Evolutionary conservation across 2,329 filamentous ascomycete species (phyloP), one percentile per base, ranked within the genome.

Genomic region (Arthrobotrys musiformis): DNA sequence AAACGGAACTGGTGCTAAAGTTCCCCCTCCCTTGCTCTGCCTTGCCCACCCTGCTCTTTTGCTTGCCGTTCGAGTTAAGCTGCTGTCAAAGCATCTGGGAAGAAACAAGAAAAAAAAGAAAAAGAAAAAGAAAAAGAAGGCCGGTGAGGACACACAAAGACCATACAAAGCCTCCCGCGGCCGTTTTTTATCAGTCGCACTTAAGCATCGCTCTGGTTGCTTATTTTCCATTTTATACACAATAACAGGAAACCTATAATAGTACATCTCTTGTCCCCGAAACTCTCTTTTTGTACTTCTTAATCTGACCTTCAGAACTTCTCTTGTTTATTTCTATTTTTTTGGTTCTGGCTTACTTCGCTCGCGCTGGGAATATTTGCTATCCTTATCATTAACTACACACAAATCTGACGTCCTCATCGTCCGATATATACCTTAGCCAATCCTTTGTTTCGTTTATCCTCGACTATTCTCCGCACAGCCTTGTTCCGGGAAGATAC

Each of bases 121-220:
- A 19, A 42, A 42, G n/a, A 66, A 60, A 70, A 72, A 58, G 22
- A 64, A 44, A 48, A 66, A 60, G 52, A 76, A 63, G 24, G 30
- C 52, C 37, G 61, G 58, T 42, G 66, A 66, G 64, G 24, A 54
- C 72, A 66, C 73, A 77, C 73, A 77, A 77, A 70, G 70, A 77
- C 66, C 66, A 66, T 60, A 77, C 73, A 70, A 77, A 77, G 73
- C 66, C 66, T 70, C 66, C 73, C 73, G 73, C 73, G 73, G 66
- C 66, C 66, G 73, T 77, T 77, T 75, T 74, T 77, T 70, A 77
- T 77, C 73, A 77, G 60, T 77, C 72, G 73, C 73, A 77, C 44
- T 70, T 77, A 77, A 77, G 66, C 66, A 77, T 77, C 73, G 73
- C 73, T 77, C 70, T 76, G 73, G 60, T 77, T 77, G 73, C 73